Percentiles rank a stretch among this genome's conserved stretches.
Evolutionary conservation across 208 protist species (phyloP).

Genomic region (Herpetomonas samuelpessoai): DNA sequence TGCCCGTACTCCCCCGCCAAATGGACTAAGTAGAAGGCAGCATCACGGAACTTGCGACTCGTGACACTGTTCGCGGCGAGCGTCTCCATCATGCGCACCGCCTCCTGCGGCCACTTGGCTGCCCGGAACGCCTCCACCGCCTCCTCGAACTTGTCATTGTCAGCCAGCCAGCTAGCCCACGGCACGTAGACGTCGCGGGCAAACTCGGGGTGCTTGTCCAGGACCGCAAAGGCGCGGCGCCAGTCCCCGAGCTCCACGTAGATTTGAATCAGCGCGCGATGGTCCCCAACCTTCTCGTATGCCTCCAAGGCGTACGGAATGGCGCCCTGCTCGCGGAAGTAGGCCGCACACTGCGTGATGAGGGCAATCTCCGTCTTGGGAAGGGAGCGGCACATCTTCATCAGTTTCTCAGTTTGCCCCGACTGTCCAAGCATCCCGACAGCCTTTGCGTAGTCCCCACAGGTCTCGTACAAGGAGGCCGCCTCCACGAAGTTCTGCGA

Average conservation of each 20-base stretch:
- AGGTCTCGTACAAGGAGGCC: slow-evolving; percentile 86
- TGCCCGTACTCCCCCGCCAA: slow-evolving; percentile 80
- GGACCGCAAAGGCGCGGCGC: slow-evolving; percentile 86
- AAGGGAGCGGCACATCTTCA: slow-evolving; percentile 80
- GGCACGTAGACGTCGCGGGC: slow-evolving; percentile 94
- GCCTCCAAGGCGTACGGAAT: slow-evolving; percentile 88
- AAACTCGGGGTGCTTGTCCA: slow-evolving; percentile 80
- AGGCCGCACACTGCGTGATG: slow-evolving; percentile 82
- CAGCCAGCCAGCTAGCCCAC: slow-evolving; percentile 95
- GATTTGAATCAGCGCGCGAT: slow-evolving; percentile 82
- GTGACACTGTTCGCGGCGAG: slow-evolving; percentile 92
- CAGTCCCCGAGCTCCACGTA: slow-evolving; percentile 90
- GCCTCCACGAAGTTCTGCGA: slow-evolving; percentile 89
- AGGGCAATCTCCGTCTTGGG: slow-evolving; percentile 82
- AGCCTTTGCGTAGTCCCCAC: slow-evolving; percentile 80
- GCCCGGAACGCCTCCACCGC: slow-evolving; percentile 91
- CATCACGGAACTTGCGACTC: slow-evolving; percentile 87
- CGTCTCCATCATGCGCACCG: slow-evolving; percentile 91
- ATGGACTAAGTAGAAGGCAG: slow-evolving; percentile 92
- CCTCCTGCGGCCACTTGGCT: slow-evolving; percentile 88
- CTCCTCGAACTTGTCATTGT: slow-evolving; percentile 95
- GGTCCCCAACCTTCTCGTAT: slow-evolving; percentile 90
- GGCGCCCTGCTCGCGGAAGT: slow-evolving; percentile 76
- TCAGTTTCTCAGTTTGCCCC: slow-evolving; percentile 82
- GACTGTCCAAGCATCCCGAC: slow-evolving; percentile 87